A percentile compares a stretch with the other conserved stretches of the same genome.
Conservation (phyloP, 495 filamentous ascomycete species). For the Entonaema liquescens region DNA sequence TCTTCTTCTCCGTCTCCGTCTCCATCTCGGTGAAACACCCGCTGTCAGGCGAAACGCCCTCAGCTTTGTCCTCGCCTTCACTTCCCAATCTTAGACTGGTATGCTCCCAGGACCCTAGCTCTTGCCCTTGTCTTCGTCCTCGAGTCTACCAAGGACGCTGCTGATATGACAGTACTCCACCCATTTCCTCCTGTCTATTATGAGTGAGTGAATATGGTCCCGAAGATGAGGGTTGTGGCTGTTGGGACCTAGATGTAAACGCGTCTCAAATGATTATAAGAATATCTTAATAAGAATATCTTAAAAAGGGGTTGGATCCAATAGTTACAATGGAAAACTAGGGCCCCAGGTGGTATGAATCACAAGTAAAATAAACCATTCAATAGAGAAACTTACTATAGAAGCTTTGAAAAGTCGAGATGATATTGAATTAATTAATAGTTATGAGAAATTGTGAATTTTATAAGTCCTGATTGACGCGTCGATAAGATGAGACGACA, state of each 20-base stretch:
- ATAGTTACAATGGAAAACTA: conserved; percentile 3
- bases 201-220: not conserved
- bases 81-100: not conserved
- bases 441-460: conserved; percentile 16
- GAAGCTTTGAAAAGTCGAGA: not conserved
- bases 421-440: not conserved
- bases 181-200: conserved; percentile 8
- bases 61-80: not conserved
- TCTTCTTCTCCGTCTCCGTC: conserved; percentile 12
- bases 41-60: conserved; percentile 1
- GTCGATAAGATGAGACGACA: conserved; percentile 30
- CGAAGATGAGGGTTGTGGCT: conserved; percentile 1
- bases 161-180: not conserved
- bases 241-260: not conserved
- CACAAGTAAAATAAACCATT: not conserved
- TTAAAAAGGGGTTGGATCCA: conserved; percentile 1
- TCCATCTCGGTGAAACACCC: conserved; percentile 1
- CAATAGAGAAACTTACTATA: not conserved
- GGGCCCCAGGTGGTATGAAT: not conserved
- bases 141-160: conserved; percentile 11
- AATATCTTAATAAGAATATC: not conserved
- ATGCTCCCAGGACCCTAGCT: not conserved
- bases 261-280: conserved; percentile 9
- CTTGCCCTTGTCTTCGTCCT: conserved; percentile 3
- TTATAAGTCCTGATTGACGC: conserved; percentile 27